Base-by-base conservation (phyloP, 257 asterid species). In the Nicotiana tabacum region DNA sequence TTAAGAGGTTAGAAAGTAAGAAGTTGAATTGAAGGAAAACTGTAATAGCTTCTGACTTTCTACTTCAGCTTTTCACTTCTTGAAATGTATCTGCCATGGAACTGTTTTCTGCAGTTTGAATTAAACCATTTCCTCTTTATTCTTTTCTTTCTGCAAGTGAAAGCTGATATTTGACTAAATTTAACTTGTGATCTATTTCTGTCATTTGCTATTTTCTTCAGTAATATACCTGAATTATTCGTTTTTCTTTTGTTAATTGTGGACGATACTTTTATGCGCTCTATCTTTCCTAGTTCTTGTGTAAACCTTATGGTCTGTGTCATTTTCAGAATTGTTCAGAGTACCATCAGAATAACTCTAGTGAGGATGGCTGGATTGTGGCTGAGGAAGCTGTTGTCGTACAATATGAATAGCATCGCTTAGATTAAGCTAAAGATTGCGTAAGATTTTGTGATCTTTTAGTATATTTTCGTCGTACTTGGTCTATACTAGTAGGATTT, bases 361-460 rank as follows among this genome's bases (percentile, higher is more conserved):
- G 88, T 33, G 55, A 64, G 27, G 87, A 86, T 61, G 91, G 86
- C 24, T 96, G 99, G 99, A 81, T 83, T 10, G 85, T 93, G 11
- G 89, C 95, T 13, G 97, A 93, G 90, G 99, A 96, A 91, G 88
- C 88, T 55, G 87, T 90, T 32, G 85, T 89, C 72, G 86, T 89
- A 77, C 95, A 95, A 83, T 79, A 83, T 17, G 99, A 95, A 84
- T 92, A 82, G 86, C 78, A 46, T 51, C 0, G 64, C 16, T 0
- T 15, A 27, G 6, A 0, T 70, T 5, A 70, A 6, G 0, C 1
- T 46, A 46, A 9, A 2, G 3, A 43, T 43, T 24, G 46, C 21
- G 21, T 46, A 6, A 46, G 61, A 7, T 79, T 29, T 10, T 56
- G 83, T 43, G 5, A 72, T 72, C 1, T 72, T 21, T 21, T 9